phyloP scores from a whole-genome alignment of 176 grass and related monocot genomes.

The Bromus sterilis region DNA sequence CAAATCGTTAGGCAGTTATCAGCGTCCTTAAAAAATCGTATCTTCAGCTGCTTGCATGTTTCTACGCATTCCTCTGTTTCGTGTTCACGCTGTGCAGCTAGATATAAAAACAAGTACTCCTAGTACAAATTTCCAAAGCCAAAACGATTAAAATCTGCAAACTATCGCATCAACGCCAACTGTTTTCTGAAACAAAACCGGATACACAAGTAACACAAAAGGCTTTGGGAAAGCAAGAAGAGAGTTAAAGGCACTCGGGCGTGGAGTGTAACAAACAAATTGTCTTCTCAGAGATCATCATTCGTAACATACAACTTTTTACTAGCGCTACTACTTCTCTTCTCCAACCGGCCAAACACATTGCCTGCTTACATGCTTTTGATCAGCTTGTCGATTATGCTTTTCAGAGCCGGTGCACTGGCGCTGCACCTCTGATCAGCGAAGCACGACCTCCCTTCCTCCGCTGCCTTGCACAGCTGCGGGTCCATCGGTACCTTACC shows the following conservation, averaged over 20 bases:
- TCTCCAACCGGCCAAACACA: neutral
- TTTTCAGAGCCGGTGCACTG: slow-evolving; percentile 65
- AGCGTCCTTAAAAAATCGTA: too few species aligned
- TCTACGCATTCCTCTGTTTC: neutral
- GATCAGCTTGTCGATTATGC: slow-evolving; percentile 73
- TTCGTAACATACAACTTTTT: neutral
- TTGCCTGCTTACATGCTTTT: slow-evolving; percentile 8
- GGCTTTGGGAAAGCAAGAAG: neutral
- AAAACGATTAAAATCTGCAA: neutral
- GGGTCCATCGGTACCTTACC: slow-evolving; percentile 96
- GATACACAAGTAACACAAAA: neutral
- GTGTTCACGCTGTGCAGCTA: neutral
- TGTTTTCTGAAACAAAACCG: neutral
- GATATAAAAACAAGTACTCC: neutral
- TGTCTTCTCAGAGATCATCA: neutral
- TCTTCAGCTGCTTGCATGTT: too few species aligned
- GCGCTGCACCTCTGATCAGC: slow-evolving; percentile 60
- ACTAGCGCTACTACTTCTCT: neutral
- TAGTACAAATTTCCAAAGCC: neutral
- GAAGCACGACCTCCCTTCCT: slow-evolving; percentile 96
- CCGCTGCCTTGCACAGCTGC: slow-evolving; percentile 72
- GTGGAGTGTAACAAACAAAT: neutral
- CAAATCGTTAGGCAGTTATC: too few species aligned
- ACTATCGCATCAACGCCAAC: neutral
- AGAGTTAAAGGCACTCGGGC: neutral